Base-by-base conservation (phyloP, 169 alveolate genomes). In the Eimeria praecox region DNA sequence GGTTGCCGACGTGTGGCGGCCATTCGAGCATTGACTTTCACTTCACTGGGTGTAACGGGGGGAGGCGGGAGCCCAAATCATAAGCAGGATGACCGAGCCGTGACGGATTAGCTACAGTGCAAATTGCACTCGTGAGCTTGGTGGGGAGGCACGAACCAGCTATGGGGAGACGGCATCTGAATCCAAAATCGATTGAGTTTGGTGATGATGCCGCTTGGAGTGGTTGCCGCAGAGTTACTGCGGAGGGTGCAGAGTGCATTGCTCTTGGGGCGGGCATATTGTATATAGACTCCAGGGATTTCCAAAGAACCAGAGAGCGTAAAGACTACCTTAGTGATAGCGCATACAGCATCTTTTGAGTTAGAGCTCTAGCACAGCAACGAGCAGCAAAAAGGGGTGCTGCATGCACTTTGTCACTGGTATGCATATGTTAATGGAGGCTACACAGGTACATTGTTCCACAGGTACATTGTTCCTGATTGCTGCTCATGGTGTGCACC, bases 1-100 rank as follows among this genome's bases (percentile, higher is more conserved):
- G 87, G 66, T n/a, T n/a, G 88, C 88, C 33, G 52, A n/a, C 14
- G 42, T 66, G 83, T 38, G 83, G 80, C 87, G 24, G 14, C 62
- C 56, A 38, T 5, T 22, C 35, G 33, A 38, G 85, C 85, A 38
- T 38, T 40, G 56, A 56, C 59, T 35, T 18, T 20, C 38, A 75
- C 87, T 30, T 16, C 33, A 27, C 46, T 46, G 88, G 88, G 44
- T 49, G 66, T 44, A n/a, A 78, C 46, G 8, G 0, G 88, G 24
- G 88, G 24, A 44, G 38, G 27, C 40, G 22, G 42, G n/a, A n/a
- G n/a, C n/a, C n/a, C n/a, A 40, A 20, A 77, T 27, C 66, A 78
- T 4, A 24, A 78, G 64, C 64, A 78, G 88, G 69, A 52, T 73
- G 4, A 2, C 16, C 52, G 42, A 35, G 83, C 35, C 52, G 35